Percentiles rank a stretch among this genome's conserved stretches.
Conservation (phyloP, 345 rosid species). For the Eucalyptus brandiana region DNA sequence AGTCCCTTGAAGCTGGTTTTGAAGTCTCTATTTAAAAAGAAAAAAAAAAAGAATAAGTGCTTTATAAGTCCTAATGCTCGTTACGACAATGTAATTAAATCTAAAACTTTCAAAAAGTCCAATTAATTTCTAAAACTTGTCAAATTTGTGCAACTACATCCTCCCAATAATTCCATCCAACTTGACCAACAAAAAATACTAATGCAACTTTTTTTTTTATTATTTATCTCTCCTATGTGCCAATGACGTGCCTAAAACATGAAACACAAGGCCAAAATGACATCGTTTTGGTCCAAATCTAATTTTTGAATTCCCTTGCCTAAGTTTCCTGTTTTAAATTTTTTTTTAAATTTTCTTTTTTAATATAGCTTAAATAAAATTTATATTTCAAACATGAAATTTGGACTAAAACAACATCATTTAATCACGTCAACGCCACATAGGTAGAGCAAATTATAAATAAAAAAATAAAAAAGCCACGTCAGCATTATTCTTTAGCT, state of each 20-base stretch:
- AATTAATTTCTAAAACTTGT: too few species aligned
- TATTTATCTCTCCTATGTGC: fast-evolving
- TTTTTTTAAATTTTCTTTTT: fast-evolving
- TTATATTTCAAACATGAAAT: too few species aligned
- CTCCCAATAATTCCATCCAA: neutral
- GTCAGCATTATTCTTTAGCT: fast-evolving
- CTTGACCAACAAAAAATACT: neutral
- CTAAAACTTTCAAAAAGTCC: too few species aligned
- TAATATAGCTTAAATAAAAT: neutral
- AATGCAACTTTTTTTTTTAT: fast-evolving
- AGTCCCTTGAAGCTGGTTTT: fast-evolving
- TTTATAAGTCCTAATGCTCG: neutral
- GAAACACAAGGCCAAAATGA: neutral
- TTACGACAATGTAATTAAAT: fast-evolving
- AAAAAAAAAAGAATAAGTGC: too few species aligned
- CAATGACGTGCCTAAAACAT: neutral
- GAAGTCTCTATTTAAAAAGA: neutral
- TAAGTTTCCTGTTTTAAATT: too few species aligned
- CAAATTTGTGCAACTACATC: neutral
- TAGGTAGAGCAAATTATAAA: too few species aligned
- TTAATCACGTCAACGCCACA: fast-evolving
- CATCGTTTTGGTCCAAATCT: fast-evolving
- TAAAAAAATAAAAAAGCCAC: too few species aligned
- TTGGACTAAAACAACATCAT: fast-evolving
- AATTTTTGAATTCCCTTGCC: neutral